Evolutionary conservation across 108 stramenopile species (phyloP).

Genomic region (Conticribra weissflogii): DNA sequence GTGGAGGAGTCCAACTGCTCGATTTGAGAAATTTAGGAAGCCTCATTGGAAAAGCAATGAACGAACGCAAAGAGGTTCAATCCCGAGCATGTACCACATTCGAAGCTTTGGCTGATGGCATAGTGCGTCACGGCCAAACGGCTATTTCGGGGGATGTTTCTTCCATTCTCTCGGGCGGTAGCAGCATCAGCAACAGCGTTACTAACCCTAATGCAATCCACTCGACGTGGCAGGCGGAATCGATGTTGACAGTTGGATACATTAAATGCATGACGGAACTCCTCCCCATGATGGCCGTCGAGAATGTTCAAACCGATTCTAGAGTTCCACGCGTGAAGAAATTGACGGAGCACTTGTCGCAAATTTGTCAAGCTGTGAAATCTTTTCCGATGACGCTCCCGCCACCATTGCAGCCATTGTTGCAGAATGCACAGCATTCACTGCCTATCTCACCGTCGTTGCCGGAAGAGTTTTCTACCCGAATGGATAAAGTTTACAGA

Average conservation of each 20-base stretch:
- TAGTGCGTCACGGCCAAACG: slow-evolving; percentile 15
- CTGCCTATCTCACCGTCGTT: not conserved
- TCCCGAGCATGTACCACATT: slow-evolving; percentile 25
- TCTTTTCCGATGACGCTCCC: not conserved
- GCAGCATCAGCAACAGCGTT: no score
- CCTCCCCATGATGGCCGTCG: slow-evolving; percentile 34
- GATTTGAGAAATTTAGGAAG: slow-evolving; percentile 29
- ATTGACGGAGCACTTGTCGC: slow-evolving; percentile 9
- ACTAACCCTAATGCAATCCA: not conserved
- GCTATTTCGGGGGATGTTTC: slow-evolving; percentile 13
- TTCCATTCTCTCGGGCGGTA: not conserved
- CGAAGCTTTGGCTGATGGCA: slow-evolving; percentile 16
- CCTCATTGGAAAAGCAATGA: slow-evolving; percentile 18
- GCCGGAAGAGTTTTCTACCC: slow-evolving; percentile 5
- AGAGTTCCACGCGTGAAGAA: slow-evolving; percentile 4
- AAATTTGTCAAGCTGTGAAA: slow-evolving; percentile 19
- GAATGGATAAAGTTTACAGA: slow-evolving; percentile 31
- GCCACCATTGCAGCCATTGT: not conserved
- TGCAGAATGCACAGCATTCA: not conserved
- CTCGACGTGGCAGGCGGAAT: slow-evolving; percentile 14
- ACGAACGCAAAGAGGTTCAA: slow-evolving; percentile 28
- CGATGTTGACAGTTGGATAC: slow-evolving; percentile 14
- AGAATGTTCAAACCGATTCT: slow-evolving; percentile 8
- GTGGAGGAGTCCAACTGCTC: slow-evolving; percentile 3
- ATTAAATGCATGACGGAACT: slow-evolving; percentile 45